Evolutionary conservation across 2,329 filamentous ascomycete genomes (phyloP), one percentile per base, ranked within the genome.

Genomic region (Neopestalotiopsis sp.): DNA sequence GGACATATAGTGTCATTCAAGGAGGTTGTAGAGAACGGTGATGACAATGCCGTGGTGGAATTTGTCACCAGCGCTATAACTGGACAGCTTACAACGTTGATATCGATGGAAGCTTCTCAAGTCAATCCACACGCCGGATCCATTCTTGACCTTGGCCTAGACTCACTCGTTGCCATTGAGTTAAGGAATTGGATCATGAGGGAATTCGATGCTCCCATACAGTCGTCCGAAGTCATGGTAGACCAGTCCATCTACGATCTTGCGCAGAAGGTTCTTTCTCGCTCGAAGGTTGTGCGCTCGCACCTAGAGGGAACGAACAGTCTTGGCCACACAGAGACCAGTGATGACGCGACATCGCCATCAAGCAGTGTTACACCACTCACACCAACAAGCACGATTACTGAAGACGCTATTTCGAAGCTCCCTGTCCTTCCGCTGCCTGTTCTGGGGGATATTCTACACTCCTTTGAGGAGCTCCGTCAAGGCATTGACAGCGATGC

Each of bases 181-280:
- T 78, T 86, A 64, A 81, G 84, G 30, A 86, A 85, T 76, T 86
- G 82, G 78, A 83, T 86, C 63, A 82, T 82, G 24, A 81, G 83
- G 68, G 83, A 85, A 74, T 80, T 86, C 71, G 80, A 86, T 74
- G 81, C 83, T 1, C 85, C 84, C 66, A 73, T 88, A 74, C 85
- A 89, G 76, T 86, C 89, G 0, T 75, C 89, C 69, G 87, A 89
- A 74, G 74, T 89, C 70, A 76, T 89, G 57, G 10, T 28, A 9
- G 24, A 57, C 24, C 53, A 57, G 53, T 20, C 53, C 17, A 28
- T 57, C 7, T 17, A 57, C 24, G 24, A 28, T 57, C 24, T 57
- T n/a, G 53, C 53, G 17, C 17, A 57, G 53, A 57, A 57, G 24
- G 24, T 57, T 57, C 7, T 28, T 17, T 20, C 53, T 20, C 53